A percentile compares a stretch with the other conserved stretches of the same genome.
phyloP scores from a whole-genome alignment of 495 filamentous ascomycete genomes.

The Daldinia concentrica region DNA sequence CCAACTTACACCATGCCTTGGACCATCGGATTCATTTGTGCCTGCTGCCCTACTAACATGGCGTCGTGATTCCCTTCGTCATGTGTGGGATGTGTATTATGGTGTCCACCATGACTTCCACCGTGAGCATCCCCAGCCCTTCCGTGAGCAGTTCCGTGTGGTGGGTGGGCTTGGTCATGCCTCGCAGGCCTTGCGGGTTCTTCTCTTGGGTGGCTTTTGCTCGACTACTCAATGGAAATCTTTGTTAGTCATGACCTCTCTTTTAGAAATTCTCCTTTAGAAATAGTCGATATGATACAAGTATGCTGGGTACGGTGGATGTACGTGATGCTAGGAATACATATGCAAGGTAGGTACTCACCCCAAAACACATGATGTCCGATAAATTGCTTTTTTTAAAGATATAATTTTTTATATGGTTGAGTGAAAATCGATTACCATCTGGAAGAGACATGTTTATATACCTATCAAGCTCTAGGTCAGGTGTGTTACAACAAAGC shows the following conservation, averaged over 20 bases:
- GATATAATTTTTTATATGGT: neutral
- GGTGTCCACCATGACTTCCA: slow-evolving; percentile 3
- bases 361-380: slow-evolving; percentile 3
- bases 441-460: neutral
- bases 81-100: neutral
- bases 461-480: neutral
- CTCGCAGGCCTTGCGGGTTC: neutral
- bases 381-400: neutral
- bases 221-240: neutral
- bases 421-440: neutral
- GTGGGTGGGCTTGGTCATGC: neutral
- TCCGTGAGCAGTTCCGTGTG: neutral
- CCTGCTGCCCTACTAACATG: neutral
- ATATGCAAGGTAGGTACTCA: neutral
- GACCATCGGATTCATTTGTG: neutral
- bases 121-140: neutral
- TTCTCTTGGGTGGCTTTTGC: neutral
- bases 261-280: neutral
- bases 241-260: neutral
- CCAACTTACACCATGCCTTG: neutral
- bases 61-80: slow-evolving; percentile 3
- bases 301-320: neutral
- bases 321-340: neutral
- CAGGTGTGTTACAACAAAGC: neutral
- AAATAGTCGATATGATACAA: neutral